A percentile compares a stretch with the other conserved stretches of the same genome.
These are phyloP conservation scores for Amborella trichopoda DNA, from an alignment of 164 flowering plant genomes.

Conservation along the genomic window DNA sequence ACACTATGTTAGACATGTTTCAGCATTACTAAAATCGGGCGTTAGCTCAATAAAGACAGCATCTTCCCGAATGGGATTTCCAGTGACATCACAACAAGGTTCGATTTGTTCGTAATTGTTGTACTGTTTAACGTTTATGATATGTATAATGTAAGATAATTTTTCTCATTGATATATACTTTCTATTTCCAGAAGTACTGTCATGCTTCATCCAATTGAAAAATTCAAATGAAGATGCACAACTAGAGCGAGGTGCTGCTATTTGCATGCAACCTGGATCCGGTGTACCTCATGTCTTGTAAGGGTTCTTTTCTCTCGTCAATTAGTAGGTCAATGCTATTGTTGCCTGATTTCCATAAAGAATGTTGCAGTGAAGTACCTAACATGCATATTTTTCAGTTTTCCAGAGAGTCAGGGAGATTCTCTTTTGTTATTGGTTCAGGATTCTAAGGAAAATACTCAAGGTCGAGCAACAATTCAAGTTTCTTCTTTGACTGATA, in stretches of 20 bases:
- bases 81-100: conserved; percentile 44
- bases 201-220: conserved; percentile 62
- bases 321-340: not conserved
- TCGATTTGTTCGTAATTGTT: too few species aligned
- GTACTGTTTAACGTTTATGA: too few species aligned
- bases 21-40: conserved; percentile 58
- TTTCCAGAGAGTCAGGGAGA: conserved; percentile 79
- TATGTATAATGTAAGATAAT: too few species aligned
- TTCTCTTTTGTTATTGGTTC: conserved; percentile 62
- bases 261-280: conserved; percentile 64
- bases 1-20: conserved; percentile 61
- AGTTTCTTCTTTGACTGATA: conserved; percentile 60
- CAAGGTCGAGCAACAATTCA: conserved; percentile 65
- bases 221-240: conserved; percentile 46
- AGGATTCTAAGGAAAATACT: conserved; percentile 34
- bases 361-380: not conserved
- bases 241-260: conserved; percentile 35
- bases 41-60: conserved; percentile 38
- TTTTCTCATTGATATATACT: too few species aligned
- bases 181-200: conserved; percentile 48
- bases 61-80: too few species aligned
- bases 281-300: conserved; percentile 77
- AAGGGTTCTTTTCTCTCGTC: conserved; percentile 21
- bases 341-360: not conserved
- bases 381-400: conserved; percentile 21